phyloP scores from a whole-genome alignment of 2,329 filamentous ascomycete species.

The Periconia macrospinosa region DNA sequence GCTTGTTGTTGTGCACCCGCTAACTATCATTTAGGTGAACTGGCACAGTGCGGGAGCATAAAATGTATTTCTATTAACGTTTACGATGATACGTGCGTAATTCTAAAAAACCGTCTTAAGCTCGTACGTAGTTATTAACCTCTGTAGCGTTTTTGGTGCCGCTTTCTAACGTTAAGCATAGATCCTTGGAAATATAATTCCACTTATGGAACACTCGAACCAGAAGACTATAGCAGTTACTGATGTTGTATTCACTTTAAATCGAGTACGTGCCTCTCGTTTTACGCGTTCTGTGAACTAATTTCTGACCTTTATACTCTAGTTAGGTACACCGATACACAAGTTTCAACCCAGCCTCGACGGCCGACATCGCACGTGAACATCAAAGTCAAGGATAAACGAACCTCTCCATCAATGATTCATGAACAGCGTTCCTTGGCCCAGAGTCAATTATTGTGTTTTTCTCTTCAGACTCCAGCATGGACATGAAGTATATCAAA shows the following conservation, averaged over 20 bases:
- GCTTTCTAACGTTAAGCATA: conserved; percentile 4
- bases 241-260: conserved; percentile 35
- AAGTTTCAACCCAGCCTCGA: conserved; percentile 25
- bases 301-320: neutral
- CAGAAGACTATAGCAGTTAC: conserved; percentile 32
- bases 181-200: conserved; percentile 27
- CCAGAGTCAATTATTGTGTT: too few species aligned
- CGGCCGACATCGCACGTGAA: neutral
- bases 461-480: too few species aligned
- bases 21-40: conserved; percentile 50
- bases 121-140: conserved; percentile 16
- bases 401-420: too few species aligned
- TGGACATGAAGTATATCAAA: too few species aligned
- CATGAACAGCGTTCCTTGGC: too few species aligned
- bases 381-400: too few species aligned
- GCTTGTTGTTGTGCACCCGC: neutral
- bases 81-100: conserved; percentile 63
- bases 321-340: conserved; percentile 27
- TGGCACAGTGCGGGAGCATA: conserved; percentile 75
- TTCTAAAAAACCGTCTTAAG: conserved; percentile 54
- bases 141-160: too few species aligned
- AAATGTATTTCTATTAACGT: conserved; percentile 69
- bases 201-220: conserved; percentile 27
- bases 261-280: conserved; percentile 22
- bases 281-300: too few species aligned